Conservation (phyloP, 345 rosid genomes). For the Punica granatum region DNA sequence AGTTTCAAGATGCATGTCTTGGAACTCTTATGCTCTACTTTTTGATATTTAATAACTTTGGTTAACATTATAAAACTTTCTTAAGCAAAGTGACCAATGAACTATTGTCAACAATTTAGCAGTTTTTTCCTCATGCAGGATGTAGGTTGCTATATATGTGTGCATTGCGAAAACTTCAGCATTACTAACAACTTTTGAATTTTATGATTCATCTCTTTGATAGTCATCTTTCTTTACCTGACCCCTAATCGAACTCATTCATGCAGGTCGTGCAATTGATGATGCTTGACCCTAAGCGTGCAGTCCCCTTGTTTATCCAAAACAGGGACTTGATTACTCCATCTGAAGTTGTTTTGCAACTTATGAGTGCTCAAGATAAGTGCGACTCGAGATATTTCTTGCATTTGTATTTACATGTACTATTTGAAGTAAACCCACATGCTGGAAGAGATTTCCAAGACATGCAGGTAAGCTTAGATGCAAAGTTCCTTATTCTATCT, state of each 20-base stretch:
- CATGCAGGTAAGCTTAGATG: constrained; percentile 68
- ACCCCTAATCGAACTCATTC: constrained; percentile 5
- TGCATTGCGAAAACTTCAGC: constrained; percentile 1
- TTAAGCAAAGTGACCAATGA: not conserved
- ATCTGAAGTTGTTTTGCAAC: constrained; percentile 75
- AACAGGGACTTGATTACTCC: constrained; percentile 77
- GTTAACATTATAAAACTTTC: not conserved
- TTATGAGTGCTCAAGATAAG: constrained; percentile 46
- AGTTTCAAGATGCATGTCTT: not conserved
- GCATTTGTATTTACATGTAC: constrained; percentile 71
- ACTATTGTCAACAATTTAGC: not conserved
- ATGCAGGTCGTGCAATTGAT: constrained; percentile 85
- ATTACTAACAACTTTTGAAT: not conserved
- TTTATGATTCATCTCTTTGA: constrained; percentile 11
- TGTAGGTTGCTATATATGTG: not conserved
- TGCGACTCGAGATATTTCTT: constrained; percentile 82
- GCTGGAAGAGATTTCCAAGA: constrained; percentile 89
- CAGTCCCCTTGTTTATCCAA: constrained; percentile 71
- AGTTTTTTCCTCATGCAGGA: not conserved
- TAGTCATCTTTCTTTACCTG: not conserved
- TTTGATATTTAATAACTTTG: not conserved
- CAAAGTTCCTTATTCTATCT: constrained; percentile 5
- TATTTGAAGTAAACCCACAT: constrained; percentile 77
- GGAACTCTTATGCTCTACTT: not conserved
- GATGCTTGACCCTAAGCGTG: constrained; percentile 82